Base-by-base conservation (phyloP, 2,329 filamentous ascomycete genomes). In the Aspergillus bombycis region DNA sequence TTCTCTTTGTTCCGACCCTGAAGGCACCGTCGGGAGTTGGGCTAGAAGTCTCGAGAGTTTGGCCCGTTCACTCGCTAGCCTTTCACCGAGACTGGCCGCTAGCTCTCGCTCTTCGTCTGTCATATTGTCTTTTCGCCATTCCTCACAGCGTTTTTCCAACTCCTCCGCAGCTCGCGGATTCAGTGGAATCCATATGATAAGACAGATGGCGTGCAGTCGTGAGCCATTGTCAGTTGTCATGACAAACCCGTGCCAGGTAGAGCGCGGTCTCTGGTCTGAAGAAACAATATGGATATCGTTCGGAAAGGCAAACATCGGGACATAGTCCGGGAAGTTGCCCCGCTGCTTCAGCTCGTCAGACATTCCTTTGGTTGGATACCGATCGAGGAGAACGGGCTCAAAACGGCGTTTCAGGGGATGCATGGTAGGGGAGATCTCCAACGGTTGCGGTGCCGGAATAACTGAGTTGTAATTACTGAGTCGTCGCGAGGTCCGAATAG, bases 191-290 rank as follows among this genome's bases (percentile, higher is more conserved):
- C 95, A 99, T 48, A 98, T 86, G 60, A 93, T 96, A 61, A 97
- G 86, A 66, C 91, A 94, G 63, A 98, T 92, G 38, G 93, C 94
- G 74, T 98, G 94, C 23, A 98, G 84, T 76, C 95, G 96, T 61
- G 92, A 91, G 71, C 93, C 94, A 75, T 98, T 94, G 61, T 92
- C 91, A 26, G 91, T 91, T 2, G 95, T 99, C 95, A 99, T 98
- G 66, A 93, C 94, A 75, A 99, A 99, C 56, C 95, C 95, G 79
- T 99, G 95, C 95, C 95, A 99, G 28, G 94, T 97, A n/a, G 95
- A 94, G 65, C 93, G 86, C 1, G 95, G 95, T 65, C 94, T 87
- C 75, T 97, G 93, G 73, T 99, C 95, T 1, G 94, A 94, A 1
- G 95, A 97, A 11, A 98, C 92, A 58, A 99, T 95, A 67, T 93